Percentiles rank a stretch among this genome's conserved stretches.
phyloP scores from a whole-genome alignment of 768 basidiomycete species.

The Macrolepiota dolichaula region DNA sequence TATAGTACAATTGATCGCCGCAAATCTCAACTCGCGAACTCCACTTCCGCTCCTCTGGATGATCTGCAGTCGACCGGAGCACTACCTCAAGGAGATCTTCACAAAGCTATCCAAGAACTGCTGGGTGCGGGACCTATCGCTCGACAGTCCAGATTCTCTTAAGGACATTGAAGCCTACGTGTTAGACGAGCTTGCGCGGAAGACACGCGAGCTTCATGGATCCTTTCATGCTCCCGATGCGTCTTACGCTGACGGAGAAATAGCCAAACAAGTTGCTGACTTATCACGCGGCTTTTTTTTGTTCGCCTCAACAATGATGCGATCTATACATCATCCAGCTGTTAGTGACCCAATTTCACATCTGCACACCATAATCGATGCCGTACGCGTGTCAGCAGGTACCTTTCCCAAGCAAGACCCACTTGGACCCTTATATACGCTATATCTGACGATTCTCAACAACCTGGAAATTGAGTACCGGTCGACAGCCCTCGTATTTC shows the following conservation, averaged over 20 bases:
- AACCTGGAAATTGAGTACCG: neutral
- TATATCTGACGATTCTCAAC: neutral
- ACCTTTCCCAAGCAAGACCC: no score
- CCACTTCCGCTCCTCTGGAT: conserved; percentile 9
- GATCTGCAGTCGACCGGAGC: conserved; percentile 13
- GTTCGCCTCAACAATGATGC: conserved; percentile 8
- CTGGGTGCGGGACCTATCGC: neutral
- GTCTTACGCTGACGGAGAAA: neutral
- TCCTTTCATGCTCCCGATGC: neutral
- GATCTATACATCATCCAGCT: conserved; percentile 12
- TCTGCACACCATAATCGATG: neutral
- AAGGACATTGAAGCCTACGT: neutral
- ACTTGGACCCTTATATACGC: neutral
- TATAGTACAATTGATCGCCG: conserved; percentile 1
- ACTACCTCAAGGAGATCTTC: conserved; percentile 1
- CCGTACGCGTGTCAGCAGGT: neutral
- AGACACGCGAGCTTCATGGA: neutral
- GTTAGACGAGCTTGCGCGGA: neutral
- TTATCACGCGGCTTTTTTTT: conserved; percentile 12
- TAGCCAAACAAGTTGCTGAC: neutral
- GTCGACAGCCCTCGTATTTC: neutral
- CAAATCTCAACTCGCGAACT: neutral
- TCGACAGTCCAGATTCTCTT: neutral
- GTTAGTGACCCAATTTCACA: neutral
- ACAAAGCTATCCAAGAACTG: neutral